Evolutionary conservation across 2,329 filamentous ascomycete genomes (phyloP).

Genomic region (Ustulina deusta): DNA sequence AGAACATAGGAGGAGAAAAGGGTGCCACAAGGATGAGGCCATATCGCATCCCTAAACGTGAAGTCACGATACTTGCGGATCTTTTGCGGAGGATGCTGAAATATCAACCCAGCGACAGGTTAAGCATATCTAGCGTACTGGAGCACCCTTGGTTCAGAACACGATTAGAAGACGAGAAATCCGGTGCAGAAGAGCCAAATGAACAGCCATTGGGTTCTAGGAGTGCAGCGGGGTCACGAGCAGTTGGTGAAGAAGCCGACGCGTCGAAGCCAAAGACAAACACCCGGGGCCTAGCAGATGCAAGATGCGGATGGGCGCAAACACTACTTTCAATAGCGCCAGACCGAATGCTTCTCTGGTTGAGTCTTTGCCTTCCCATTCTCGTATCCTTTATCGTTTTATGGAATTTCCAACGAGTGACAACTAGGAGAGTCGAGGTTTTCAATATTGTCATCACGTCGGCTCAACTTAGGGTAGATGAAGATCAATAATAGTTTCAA

Average conservation of each 20-base stretch:
- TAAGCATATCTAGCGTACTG: background rate
- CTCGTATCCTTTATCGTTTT: background rate
- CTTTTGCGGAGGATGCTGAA: conserved; percentile 6
- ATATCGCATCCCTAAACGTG: background rate
- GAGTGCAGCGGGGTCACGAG: too few relatives aligned
- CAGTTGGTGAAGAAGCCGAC: background rate
- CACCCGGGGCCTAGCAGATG: too few relatives aligned
- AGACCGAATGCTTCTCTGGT: background rate
- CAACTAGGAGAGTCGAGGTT: background rate
- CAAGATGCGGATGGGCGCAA: too few relatives aligned
- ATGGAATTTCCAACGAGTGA: background rate
- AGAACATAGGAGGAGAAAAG: background rate
- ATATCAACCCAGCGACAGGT: conserved; percentile 1
- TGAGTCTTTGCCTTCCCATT: background rate
- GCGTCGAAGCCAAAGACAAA: background rate
- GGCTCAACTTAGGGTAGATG: background rate
- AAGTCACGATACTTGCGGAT: background rate
- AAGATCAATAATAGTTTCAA: background rate
- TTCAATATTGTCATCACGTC: background rate
- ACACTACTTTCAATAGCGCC: background rate
- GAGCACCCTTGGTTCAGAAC: conserved; percentile 1
- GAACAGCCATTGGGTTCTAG: background rate
- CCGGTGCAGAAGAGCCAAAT: background rate
- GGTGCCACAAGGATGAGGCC: background rate
- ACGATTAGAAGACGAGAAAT: background rate